Base-by-base conservation (phyloP, 192 early-diverging fungal species). In the Backusella tarrabulga region DNA sequence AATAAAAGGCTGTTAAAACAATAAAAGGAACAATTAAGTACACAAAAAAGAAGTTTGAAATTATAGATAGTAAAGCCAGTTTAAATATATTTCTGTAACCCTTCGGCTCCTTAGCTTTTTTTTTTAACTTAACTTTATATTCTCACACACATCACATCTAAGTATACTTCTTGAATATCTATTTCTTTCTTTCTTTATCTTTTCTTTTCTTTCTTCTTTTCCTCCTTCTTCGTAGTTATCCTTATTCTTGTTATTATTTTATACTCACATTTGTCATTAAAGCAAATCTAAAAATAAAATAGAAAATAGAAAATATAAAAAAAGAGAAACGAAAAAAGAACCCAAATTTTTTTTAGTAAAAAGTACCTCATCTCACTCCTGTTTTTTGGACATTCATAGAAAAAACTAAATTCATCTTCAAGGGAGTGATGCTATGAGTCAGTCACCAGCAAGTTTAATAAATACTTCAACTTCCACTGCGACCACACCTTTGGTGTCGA, bases 101-200 rank as follows among this genome's bases (percentile, higher is more conserved):
- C 70, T 71, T 71, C 70, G 70, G 70, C 70, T 41, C 70, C 70
- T 71, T 71, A 71, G 70, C 42, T 46, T 71, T 71, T 71, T 71
- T 71, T 71, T 71, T 44, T 40, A 19, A 35, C 35, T 69, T 56
- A 56, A 56, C 52, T 56, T 56, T 56, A 56, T 56, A 21, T 21
- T 56, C 52, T 21, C 52, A 56, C 52, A 56, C 52, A 56, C 52
- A 56, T 56, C 52, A 56, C 52, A 56, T 19, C 52, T 21, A 56
- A 17, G 15, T 44, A 60, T 3, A 21, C 54, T 23, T 35, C 32
- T 60, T 60, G 23, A n/a, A 50, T 50, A 50, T 50, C 46, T 17
- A 35, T 60, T 71, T 54, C 35, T 36, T 36, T 66, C 15, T 32
- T 71, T 76, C 32, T 71, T 54, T 76, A 12, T 73, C 72, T 15